Evolutionary conservation across 148 eudicot genomes (phyloP), one percentile per base, ranked within the genome.

Genomic region (Nepenthes mirabilis): DNA sequence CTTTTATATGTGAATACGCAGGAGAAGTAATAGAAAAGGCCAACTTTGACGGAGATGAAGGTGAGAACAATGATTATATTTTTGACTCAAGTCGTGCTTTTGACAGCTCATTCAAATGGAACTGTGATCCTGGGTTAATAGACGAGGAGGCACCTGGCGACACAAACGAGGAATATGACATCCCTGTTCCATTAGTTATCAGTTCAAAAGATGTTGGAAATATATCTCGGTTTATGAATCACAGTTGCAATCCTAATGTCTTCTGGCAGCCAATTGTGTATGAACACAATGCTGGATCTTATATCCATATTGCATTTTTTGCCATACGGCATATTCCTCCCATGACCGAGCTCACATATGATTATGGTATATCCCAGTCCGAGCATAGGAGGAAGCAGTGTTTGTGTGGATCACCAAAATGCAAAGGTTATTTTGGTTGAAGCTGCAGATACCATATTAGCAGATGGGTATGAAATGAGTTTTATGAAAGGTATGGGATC

Each of bases 181-280:
- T 74, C 53, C 90, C 94, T 0, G 70, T 73, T 70, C 96, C 96
- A 14, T 65, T 91, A 51, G 70, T 82, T 52, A 77, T 88, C 56
- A 86, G 74, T 70, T 85, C 96, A 11, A 91, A 88, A 65, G 80
- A 82, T 68, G 65, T 71, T 52, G 98, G 98, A 14, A 91, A 91
- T 71, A 79, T 86, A 0, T 82, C 94, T 68, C 86, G 98, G 12
- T 91, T 91, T 64, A 91, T 91, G 85, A 91, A 91, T 68, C 98
- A 91, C 43, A 88, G 98, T 55, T 91, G 96, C 59, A 82, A 77
- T 14, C 98, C 98, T 5, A 88, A 72, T 64, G 85, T 91, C 54
- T 79, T 76, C 56, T 91, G 98, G 98, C 96, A 80, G 74, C 90
- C 88, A 32, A 64, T 86, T 79, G 64, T 83, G 43, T 75, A 90